These are phyloP conservation scores for Trypanosoma melophagium DNA, from an alignment of 208 protist species.

Conservation along the genomic window DNA sequence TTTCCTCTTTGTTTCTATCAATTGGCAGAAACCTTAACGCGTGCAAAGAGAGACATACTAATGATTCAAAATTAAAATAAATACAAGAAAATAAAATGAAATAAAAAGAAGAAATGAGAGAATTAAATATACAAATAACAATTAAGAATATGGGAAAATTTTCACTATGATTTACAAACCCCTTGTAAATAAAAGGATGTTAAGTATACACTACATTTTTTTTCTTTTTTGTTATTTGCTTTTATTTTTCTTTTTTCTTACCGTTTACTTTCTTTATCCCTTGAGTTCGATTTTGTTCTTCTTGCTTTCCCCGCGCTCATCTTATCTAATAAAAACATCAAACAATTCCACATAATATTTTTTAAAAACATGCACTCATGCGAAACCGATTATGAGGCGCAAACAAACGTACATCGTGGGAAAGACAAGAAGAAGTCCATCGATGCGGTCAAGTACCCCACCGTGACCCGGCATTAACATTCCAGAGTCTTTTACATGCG, in stretches of 20 bases:
- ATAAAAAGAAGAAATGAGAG: no score
- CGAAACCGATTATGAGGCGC: slow-evolving; percentile 26
- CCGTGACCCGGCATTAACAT: slow-evolving; percentile 87
- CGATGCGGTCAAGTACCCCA: slow-evolving; percentile 88
- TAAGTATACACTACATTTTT: no score
- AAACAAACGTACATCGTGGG: slow-evolving; percentile 69
- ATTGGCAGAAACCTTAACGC: no score
- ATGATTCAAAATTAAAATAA: no score
- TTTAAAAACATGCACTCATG: slow-evolving; percentile 3
- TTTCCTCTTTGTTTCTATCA: no score
- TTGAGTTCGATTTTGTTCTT: not conserved
- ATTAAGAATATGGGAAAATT: no score
- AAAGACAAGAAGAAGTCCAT: slow-evolving; percentile 80
- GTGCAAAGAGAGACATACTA: no score
- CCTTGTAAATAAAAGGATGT: no score
- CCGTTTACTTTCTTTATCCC: not conserved
- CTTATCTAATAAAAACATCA: slow-evolving; percentile 3
- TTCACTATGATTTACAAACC: no score
- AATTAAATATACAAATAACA: no score
- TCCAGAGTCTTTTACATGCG: slow-evolving; percentile 84
- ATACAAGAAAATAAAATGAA: no score
- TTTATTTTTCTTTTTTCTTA: not conserved
- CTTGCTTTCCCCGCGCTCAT: not conserved
- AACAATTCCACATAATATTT: not conserved
- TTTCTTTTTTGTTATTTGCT: not conserved